Evolutionary conservation across 257 asterid species (phyloP).

Genomic region (Pogostemon cablin): DNA sequence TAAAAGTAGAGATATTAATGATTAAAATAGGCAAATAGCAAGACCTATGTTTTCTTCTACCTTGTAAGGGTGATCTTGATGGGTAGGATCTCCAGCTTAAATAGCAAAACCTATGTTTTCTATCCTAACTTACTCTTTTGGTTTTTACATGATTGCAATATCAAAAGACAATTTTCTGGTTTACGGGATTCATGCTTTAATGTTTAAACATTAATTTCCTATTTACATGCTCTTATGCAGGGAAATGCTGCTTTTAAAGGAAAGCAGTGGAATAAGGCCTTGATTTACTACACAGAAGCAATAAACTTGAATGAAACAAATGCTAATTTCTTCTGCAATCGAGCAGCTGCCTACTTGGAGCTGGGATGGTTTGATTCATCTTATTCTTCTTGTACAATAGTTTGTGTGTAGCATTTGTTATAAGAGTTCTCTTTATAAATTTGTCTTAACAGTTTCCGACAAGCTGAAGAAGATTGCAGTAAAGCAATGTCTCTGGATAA

Average conservation of each 20-base stretch:
- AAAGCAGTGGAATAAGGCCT: slow-evolving; percentile 90
- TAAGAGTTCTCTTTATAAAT: slow-evolving; percentile 21
- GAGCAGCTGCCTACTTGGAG: slow-evolving; percentile 98
- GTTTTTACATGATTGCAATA: slow-evolving; percentile 1
- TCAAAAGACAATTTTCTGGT: background rate
- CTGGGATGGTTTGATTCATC: slow-evolving; percentile 70
- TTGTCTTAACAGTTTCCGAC: slow-evolving; percentile 62
- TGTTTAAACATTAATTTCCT: background rate
- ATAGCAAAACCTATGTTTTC: background rate
- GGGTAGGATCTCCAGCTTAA: slow-evolving; percentile 2
- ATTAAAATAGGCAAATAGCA: background rate
- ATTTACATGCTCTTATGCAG: slow-evolving; percentile 41
- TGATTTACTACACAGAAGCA: slow-evolving; percentile 82
- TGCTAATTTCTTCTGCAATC: slow-evolving; percentile 79
- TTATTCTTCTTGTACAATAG: slow-evolving; percentile 23
- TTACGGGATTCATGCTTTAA: slow-evolving; percentile 3
- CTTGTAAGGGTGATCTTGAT: background rate
- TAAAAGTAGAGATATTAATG: background rate
- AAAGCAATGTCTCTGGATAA: slow-evolving; percentile 82
- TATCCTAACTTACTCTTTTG: background rate
- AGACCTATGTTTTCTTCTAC: background rate
- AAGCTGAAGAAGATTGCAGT: slow-evolving; percentile 89
- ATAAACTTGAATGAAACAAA: slow-evolving; percentile 62
- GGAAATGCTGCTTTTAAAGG: slow-evolving; percentile 95
- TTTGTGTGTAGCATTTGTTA: background rate